Evolutionary conservation across 2,329 filamentous ascomycete genomes (phyloP), one percentile per base, ranked within the genome.

Genomic region (Hymenoscyphus fructigenus): DNA sequence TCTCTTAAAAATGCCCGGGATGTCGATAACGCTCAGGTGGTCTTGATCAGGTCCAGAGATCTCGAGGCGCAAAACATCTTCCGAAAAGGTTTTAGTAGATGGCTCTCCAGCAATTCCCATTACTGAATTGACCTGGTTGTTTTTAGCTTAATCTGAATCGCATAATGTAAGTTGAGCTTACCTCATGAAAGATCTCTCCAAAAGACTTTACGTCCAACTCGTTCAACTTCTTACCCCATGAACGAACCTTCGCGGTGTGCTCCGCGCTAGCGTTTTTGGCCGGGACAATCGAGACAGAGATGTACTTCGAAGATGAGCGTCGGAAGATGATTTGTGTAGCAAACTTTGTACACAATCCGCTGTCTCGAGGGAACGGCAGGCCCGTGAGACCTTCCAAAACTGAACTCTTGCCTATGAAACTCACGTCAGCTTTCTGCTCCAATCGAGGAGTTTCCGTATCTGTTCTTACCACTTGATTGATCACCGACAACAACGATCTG

Each of bases 21-120:
- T 76, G 70, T 88, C 85, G 6, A 88, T 84, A 36, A 88, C 78
- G 0, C 84, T 88, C 34, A 88, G 76, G 26, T 85, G 80, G 0
- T 80, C 80, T 20, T 78, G 76, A 2, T 78, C 71, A 0, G 84
- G 67, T 23, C 70, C 70, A 5, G 32, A 50, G 1, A 71, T 20
- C 63, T 72, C 70, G 29, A 72, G 63, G n/a, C 61, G 62, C 9
- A 72, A 61, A 26, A 69, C 58, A 59, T 71, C 68, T 41, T 66
- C 65, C 61, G 36, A 63, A 59, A 59, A 67, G 36, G 62, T 47
- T 7, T n/a, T n/a, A 14, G 14, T 14, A n/a, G 41, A 47, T n/a
- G 9, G 10, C 10, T 47, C 20, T 5, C 41, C 15, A 20, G 41
- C 20, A n/a, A 47, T n/a, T 47, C 41, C 41, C 41, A 47, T 47